A percentile compares a stretch with the other conserved stretches of the same genome.
Conservation (phyloP, 768 basidiomycete species). For the Leccinum imitatum region DNA sequence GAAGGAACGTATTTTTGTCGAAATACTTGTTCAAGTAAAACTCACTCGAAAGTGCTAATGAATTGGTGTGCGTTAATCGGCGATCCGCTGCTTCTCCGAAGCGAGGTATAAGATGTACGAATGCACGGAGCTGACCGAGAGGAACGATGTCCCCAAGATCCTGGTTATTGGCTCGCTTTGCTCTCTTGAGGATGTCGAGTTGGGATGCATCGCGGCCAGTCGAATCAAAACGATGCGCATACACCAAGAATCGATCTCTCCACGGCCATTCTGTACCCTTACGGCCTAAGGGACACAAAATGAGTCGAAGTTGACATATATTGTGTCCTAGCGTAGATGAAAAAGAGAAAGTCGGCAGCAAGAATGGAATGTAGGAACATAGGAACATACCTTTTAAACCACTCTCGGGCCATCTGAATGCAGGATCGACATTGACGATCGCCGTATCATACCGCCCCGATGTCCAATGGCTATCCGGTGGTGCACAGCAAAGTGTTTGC, state of each 20-base stretch:
- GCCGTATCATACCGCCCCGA: background rate
- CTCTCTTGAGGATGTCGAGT: background rate
- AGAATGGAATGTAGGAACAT: too few species aligned
- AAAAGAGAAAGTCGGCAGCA: too few species aligned
- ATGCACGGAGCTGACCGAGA: background rate
- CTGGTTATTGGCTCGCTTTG: background rate
- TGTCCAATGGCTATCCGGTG: background rate
- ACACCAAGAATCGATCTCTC: background rate
- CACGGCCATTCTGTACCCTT: background rate
- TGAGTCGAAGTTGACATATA: background rate
- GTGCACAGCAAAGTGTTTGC: background rate
- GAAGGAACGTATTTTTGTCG: background rate
- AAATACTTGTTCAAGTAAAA: background rate
- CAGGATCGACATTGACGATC: background rate
- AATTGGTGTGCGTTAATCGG: background rate
- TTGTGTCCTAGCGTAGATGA: background rate
- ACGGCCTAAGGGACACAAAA: background rate
- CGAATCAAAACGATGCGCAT: background rate
- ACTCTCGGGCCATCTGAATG: background rate
- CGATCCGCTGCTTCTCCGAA: background rate
- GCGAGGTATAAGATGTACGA: background rate
- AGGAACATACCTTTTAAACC: background rate
- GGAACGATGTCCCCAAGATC: background rate
- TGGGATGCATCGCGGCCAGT: background rate
- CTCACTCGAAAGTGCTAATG: background rate